Conservation (phyloP, 139 green algal genomes). For the Micromonas pusilla region DNA sequence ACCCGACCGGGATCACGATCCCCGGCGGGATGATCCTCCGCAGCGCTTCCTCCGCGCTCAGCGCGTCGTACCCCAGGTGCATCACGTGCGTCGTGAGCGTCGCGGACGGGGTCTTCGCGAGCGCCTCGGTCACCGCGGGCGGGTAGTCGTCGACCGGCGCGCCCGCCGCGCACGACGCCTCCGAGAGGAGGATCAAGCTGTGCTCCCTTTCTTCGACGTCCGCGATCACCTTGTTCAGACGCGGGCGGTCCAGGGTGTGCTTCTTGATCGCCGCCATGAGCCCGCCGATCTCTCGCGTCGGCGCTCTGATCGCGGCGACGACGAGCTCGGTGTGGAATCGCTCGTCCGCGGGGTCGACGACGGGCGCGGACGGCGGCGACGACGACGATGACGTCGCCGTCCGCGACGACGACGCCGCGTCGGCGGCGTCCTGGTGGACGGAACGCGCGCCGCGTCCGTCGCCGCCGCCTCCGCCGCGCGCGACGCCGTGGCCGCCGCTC, state of each 20-base stretch:
- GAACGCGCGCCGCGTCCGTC: too few species aligned
- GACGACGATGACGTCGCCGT: neutral
- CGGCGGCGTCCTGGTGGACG: too few species aligned
- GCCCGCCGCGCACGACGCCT: neutral
- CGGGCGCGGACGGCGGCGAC: neutral
- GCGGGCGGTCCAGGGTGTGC: neutral
- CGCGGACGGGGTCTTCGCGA: neutral
- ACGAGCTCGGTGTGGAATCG: neutral
- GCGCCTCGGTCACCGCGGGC: neutral
- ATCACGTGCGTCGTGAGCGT: neutral
- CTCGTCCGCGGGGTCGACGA: neutral
- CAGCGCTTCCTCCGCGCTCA: slow-evolving; percentile 36
- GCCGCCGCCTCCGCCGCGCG: too few species aligned
- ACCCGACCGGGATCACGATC: slow-evolving; percentile 71
- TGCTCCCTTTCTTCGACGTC: neutral
- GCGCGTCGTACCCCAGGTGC: neutral
- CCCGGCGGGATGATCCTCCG: slow-evolving; percentile 67
- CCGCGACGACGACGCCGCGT: neutral
- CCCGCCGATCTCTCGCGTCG: neutral
- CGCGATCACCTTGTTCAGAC: neutral
- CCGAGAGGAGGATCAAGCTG: neutral
- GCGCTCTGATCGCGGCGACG: neutral
- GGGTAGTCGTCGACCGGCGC: neutral
- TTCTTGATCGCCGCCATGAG: neutral
- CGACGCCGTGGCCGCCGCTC: too few species aligned